Percentiles rank a stretch among this genome's conserved stretches.
Evolutionary conservation across 306 rosid genomes (phyloP).

Genomic region (Quercus mongolica): DNA sequence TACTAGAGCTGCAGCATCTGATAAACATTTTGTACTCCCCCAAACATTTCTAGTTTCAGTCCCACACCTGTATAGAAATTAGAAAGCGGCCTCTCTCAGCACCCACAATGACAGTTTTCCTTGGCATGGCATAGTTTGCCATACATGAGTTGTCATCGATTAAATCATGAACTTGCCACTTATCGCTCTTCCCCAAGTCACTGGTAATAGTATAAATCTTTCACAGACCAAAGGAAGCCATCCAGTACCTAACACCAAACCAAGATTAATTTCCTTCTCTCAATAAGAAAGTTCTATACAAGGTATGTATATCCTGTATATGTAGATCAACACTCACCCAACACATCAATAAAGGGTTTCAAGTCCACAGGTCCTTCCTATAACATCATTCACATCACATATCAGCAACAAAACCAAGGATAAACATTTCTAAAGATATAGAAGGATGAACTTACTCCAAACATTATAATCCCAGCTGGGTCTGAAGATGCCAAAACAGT

Average conservation of each 20-base stretch:
- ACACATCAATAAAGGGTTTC: neutral
- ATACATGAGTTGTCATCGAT: neutral
- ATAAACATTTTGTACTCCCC: constrained; percentile 21
- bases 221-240: neutral
- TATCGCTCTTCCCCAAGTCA: neutral
- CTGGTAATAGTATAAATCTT: neutral
- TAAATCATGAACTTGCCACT: neutral
- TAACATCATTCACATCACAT: too few species aligned
- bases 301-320: neutral
- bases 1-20: constrained; percentile 68
- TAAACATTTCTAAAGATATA: too few species aligned
- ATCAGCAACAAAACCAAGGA: too few species aligned
- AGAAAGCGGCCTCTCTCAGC: constrained; percentile 56
- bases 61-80: constrained; percentile 26
- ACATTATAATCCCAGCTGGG: too few species aligned
- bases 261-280: neutral
- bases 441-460: too few species aligned
- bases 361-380: too few species aligned
- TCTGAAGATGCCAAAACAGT: too few species aligned
- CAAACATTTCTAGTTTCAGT: constrained; percentile 33
- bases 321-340: constrained; percentile 37
- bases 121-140: constrained; percentile 39
- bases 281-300: neutral
- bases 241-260: neutral
- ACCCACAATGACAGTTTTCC: constrained; percentile 68